Evolutionary conservation across 371 early-diverging fungal species (phyloP).

Genomic region (Rhizopus microsporus): DNA sequence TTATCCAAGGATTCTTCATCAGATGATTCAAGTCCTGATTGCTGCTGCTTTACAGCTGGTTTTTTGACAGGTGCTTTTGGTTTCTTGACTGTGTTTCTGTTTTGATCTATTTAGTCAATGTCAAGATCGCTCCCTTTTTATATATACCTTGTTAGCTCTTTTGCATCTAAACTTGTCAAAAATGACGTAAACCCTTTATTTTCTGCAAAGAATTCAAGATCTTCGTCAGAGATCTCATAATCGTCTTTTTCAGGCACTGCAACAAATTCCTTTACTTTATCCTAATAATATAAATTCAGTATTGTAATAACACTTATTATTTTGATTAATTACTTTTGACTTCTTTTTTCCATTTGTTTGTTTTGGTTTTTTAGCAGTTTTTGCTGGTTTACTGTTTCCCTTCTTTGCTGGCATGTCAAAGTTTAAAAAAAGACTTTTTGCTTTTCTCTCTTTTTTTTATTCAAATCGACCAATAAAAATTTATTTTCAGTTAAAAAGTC

Average conservation of each 20-base stretch:
- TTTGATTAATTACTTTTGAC: neutral
- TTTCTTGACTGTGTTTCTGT: constrained; percentile 25
- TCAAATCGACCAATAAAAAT: no score
- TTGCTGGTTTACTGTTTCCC: no score
- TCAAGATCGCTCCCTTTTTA: neutral
- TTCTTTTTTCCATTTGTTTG: neutral
- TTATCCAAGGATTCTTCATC: constrained; percentile 34
- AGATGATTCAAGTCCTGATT: constrained; percentile 26
- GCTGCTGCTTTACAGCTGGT: constrained; percentile 5
- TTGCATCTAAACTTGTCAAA: constrained; percentile 46
- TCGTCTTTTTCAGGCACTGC: constrained; percentile 37
- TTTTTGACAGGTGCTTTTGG: constrained; percentile 18
- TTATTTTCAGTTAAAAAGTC: no score
- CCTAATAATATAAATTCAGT: no score
- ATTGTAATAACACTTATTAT: no score
- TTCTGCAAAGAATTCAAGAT: constrained; percentile 57
- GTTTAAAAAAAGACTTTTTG: no score
- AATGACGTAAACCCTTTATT: constrained; percentile 44
- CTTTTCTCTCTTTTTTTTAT: no score
- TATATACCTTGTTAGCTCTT: constrained; percentile 42
- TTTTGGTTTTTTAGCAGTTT: no score
- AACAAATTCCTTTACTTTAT: constrained; percentile 20
- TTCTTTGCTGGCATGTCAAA: no score
- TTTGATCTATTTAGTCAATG: neutral
- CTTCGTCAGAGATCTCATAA: constrained; percentile 63